Base-by-base conservation (phyloP, 2,329 filamentous ascomycete genomes). In the Emericellopsis cladophorae region DNA sequence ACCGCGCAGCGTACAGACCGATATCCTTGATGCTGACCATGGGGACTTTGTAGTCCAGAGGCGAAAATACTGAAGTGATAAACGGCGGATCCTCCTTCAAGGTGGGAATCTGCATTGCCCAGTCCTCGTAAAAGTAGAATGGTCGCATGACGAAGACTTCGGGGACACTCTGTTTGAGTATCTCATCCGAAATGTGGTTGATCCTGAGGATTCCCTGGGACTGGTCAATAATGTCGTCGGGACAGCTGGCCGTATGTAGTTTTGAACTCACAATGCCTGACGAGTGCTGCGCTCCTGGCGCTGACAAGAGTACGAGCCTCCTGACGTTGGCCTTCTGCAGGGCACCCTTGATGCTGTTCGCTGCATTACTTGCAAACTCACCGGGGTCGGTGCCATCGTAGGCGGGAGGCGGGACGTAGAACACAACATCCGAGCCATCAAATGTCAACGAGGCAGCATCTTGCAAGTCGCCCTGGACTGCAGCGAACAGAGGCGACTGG, bases 381-480 rank as follows among this genome's bases (percentile, higher is more conserved):
- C 44, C 45, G 14, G 47, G 32, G 18, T 55, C 49, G 7, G 44
- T 40, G 6, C 49, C 53, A 33, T 55, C 50, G 10, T 46, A 50
- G 9, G 43, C 51, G 8, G 56, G 56, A 0, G 58, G 58, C 2
- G 58, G 57, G 29, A 58, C 44, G 32, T 60, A 61, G 36, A 61
- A 51, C 15, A 61, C 51, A 5, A 50, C 55, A 23, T 57, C 49
- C 3, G 55, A 56, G 10, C 40, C 41, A 7, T 42, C 39, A 34
- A 61, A 59, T 32, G 58, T 48, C 8, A 61, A 49, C 2, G 46
- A 47, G 0, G 18, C 33, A 1, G 49, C 54, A 2, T 48, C 41
- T 14, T 42, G 45, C 7, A 60, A 51, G n/a, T 61, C 58, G 16
- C 55, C 58, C 37, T 53, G 45, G 9, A 46, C 44, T 4, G 55